A percentile compares a stretch with the other conserved stretches of the same genome.
phyloP scores from a whole-genome alignment of 352 stramenopile genomes.

The Globisporangium rhizosaccharum region DNA sequence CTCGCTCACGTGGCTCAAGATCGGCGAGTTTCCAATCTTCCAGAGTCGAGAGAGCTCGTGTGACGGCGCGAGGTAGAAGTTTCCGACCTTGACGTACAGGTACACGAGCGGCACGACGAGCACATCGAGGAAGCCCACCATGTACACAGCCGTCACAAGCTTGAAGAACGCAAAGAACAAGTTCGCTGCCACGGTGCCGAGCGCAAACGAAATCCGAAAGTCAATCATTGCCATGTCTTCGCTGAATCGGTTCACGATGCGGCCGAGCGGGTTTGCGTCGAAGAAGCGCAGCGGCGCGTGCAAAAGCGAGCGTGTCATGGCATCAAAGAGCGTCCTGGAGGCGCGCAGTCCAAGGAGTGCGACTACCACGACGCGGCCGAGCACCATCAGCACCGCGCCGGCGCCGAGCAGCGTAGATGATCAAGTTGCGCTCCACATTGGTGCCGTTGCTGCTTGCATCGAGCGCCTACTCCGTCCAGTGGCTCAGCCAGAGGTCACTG shows the following conservation, averaged over 20 bases:
- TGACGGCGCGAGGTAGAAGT: constrained; percentile 26
- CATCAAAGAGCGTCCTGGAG: constrained; percentile 57
- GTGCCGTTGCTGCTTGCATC: not conserved
- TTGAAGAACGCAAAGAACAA: constrained; percentile 52
- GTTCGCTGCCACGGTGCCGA: constrained; percentile 28
- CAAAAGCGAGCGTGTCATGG: constrained; percentile 72
- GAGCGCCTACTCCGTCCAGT: constrained; percentile 12
- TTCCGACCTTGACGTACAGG: constrained; percentile 24
- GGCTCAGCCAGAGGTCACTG: constrained; percentile 22
- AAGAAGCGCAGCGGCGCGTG: constrained; percentile 84
- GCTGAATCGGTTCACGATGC: constrained; percentile 84
- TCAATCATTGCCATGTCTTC: constrained; percentile 84
- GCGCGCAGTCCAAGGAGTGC: constrained; percentile 18
- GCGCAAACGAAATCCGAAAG: constrained; percentile 31
- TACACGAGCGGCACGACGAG: constrained; percentile 60
- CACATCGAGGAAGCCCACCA: constrained; percentile 57
- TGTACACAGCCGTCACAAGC: constrained; percentile 53
- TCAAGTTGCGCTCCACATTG: constrained; percentile 13
- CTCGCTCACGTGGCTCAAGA: constrained; percentile 26
- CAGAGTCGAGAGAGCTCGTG: constrained; percentile 27
- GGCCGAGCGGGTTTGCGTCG: constrained; percentile 79
- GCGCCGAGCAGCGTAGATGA: constrained; percentile 19
- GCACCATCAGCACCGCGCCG: constrained; percentile 19
- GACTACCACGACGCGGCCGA: constrained; percentile 20
- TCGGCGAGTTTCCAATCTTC: constrained; percentile 25